Base-by-base conservation (phyloP, 1,284 basidiomycete species). In the Cryptococcus floricola region DNA sequence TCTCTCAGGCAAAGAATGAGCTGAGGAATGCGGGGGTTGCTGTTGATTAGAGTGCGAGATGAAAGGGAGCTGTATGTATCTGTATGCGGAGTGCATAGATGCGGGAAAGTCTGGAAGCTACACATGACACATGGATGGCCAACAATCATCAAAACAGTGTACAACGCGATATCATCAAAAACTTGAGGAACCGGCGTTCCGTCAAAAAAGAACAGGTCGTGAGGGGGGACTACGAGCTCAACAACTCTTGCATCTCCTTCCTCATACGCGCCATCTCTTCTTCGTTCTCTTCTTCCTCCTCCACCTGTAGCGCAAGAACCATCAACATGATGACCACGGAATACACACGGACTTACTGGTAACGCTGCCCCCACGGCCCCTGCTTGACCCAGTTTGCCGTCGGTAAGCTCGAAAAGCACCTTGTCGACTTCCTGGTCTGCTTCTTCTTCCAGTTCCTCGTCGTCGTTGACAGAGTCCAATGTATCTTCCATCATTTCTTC, bases 371-470 rank as follows among this genome's bases (percentile, higher is more conserved):
- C 84, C 49, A 88, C 89, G 28, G 82, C 77, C 7, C 88, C 89
- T 48, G 84, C 88, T 73, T 88, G 84, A 6, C 92, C 93, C 4
- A 97, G 81, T 78, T 97, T 97, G 61, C 95, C 96, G 67, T 97
- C 88, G 6, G 96, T 99, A 58, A 99, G 82, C 60, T 98, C 91
- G 67, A 88, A 97, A 41, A 99, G 76, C 3, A 99, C 91, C 74
- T 95, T 97, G 75, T 98, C 95, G 12, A 99, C 91, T 71, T 98
- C 96, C 19, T 85, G 91, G 68, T 98, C 91, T 0, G 96, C 96
- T 77, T 98, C 96, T 65, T 95, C 93, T 68, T 96, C 92, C 49
- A 98, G 75, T 65, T 94, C 94, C 60, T 95, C 92, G 52, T 96
- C 93, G 59, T 96, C 93, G 9, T 91, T 88, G 74, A 91, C 81